These are phyloP conservation scores for Penicillium polonicum DNA, from an alignment of 2,329 filamentous ascomycete genomes.

Conservation along the genomic window DNA sequence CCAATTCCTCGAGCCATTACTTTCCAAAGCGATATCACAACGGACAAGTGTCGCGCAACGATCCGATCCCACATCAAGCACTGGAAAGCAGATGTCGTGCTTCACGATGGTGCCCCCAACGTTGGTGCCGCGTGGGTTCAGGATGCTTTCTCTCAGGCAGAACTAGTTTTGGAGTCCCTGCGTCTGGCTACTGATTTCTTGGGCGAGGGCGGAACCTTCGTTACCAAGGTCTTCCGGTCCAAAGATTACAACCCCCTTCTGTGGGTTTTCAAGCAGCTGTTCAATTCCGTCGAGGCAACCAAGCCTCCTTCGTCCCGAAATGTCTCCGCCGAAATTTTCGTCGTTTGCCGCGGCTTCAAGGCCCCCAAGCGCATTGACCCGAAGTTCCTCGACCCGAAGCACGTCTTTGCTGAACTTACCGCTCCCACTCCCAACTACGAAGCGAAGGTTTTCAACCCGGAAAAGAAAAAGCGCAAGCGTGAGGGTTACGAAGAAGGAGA, in stretches of 20 bases:
- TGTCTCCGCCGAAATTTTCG: constrained; percentile 97
- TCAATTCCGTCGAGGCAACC: constrained; percentile 91
- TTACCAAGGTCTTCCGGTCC: constrained; percentile 95
- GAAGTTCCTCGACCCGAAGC: constrained; percentile 81
- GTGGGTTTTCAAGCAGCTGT: constrained; percentile 98
- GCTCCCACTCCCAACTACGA: constrained; percentile 90
- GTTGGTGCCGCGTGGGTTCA: constrained; percentile 98
- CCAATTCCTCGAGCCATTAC: constrained; percentile 89
- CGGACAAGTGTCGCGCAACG: constrained; percentile 89
- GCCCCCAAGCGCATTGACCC: constrained; percentile 92
- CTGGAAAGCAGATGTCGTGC: constrained; percentile 91
- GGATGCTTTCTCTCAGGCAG: constrained; percentile 96
- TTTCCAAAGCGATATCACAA: constrained; percentile 97
- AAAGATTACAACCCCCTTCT: constrained; percentile 95
- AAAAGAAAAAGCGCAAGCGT: constrained; percentile 94
- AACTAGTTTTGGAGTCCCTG: constrained; percentile 84
- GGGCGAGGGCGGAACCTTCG: constrained; percentile 83
- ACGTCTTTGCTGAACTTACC: constrained; percentile 89
- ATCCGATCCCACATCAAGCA: constrained; percentile 88
- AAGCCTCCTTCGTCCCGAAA: constrained; percentile 95
- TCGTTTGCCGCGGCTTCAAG: constrained; percentile 93
- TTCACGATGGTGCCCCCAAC: constrained; percentile 96
- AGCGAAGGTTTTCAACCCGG: constrained; percentile 96
- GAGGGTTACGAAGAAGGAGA: constrained; percentile 98
- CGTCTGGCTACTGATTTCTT: constrained; percentile 94